Percentiles rank a stretch among this genome's conserved stretches.
Evolutionary conservation across 345 rosid species (phyloP).

Genomic region (Eucalyptus virginea): DNA sequence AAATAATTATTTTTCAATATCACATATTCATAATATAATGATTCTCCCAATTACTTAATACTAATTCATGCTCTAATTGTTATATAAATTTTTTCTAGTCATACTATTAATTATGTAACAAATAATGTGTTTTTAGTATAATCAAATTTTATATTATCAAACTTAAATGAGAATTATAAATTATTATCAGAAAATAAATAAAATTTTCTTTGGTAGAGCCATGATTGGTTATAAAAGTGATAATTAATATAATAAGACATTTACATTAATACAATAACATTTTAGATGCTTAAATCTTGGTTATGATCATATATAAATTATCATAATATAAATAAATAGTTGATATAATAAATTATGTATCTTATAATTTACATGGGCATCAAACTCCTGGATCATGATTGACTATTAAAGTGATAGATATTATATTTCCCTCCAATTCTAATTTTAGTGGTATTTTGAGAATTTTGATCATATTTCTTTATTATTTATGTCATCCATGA

Average conservation of each 20-base stretch:
- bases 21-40: neutral
- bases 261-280: neutral
- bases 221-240: neutral
- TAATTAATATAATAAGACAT: neutral
- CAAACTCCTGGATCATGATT: neutral
- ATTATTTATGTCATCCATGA: no score
- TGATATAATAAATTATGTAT: no score
- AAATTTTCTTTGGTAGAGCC: neutral
- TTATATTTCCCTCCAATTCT: neutral
- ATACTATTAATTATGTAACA: neutral
- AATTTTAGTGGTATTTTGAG: neutral
- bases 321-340: no score
- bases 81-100: neutral
- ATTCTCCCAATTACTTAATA: neutral
- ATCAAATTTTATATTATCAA: neutral
- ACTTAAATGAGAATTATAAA: neutral
- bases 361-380: no score
- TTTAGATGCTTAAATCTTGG: neutral
- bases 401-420: neutral
- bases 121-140: no score
- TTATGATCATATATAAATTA: neutral
- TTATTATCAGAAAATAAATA: neutral
- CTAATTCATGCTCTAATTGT: neutral
- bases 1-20: neutral
- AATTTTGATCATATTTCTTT: neutral